Percentiles rank a stretch among this genome's conserved stretches.
These are phyloP conservation scores for Geoglossum cookeanum DNA, from an alignment of 2,329 filamentous ascomycete species.

Conservation along the genomic window DNA sequence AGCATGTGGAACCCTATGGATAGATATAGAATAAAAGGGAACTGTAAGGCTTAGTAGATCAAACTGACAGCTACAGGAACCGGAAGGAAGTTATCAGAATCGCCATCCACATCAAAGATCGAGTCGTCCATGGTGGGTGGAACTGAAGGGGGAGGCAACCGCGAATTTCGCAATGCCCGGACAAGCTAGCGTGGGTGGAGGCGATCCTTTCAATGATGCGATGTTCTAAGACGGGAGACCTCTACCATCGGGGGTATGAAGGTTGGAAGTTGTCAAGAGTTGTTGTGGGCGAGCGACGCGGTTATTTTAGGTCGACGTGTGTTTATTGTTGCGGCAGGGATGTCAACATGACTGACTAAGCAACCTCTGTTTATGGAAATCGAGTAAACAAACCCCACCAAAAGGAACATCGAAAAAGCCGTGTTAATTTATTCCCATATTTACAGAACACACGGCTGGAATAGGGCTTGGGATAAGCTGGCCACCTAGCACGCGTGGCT, in stretches of 20 bases:
- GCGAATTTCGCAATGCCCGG: neutral
- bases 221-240: neutral
- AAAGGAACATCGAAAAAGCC: too few species aligned
- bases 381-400: neutral
- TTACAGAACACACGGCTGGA: too few species aligned
- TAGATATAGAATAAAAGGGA: neutral
- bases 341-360: neutral
- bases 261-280: neutral
- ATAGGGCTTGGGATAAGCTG: too few species aligned
- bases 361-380: neutral
- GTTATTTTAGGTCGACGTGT: neutral
- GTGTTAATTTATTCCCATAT: too few species aligned
- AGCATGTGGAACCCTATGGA: neutral
- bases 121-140: slow-evolving; percentile 5
- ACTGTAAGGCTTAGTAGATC: neutral
- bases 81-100: slow-evolving; percentile 3
- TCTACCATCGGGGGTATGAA: neutral
- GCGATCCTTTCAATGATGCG: neutral
- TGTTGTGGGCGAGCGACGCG: neutral
- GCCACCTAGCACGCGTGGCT: too few species aligned
- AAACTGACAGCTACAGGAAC: neutral
- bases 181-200: neutral
- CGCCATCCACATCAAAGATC: slow-evolving; percentile 4
- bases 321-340: neutral
- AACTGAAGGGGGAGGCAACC: neutral